Evolutionary conservation across 1,284 basidiomycete species (phyloP).

Genomic region (Filobasidium uniguttulatum): DNA sequence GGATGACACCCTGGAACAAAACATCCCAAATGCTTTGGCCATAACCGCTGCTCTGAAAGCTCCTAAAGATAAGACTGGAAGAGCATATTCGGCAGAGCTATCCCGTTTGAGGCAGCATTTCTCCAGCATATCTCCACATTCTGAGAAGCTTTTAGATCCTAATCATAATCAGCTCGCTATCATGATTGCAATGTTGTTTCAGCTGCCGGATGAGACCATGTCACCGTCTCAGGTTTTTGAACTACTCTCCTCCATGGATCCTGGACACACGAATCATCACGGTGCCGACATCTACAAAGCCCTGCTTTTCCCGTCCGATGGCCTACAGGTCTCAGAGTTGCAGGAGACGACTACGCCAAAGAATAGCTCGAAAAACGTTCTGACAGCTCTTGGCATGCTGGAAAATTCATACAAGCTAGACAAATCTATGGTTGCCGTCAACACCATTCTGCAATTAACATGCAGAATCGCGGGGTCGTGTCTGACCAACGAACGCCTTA

Average conservation of each 20-base stretch:
- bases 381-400: neutral
- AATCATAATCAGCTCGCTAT: neutral
- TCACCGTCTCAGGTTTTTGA: neutral
- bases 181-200: neutral
- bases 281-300: neutral
- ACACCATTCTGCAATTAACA: constrained; percentile 61
- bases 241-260: neutral
- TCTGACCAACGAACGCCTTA: constrained; percentile 74
- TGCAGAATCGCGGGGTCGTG: constrained; percentile 51
- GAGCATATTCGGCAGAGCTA: neutral
- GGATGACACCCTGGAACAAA: neutral
- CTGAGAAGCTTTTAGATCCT: neutral
- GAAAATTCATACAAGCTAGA: neutral
- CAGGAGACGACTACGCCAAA: constrained; percentile 2
- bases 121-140: neutral
- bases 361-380: neutral
- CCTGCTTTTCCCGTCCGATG: neutral
- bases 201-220: neutral
- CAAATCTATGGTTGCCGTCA: constrained; percentile 49
- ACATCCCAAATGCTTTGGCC: neutral
- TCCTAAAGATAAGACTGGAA: neutral
- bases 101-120: neutral
- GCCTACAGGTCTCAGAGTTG: neutral
- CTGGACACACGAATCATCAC: neutral
- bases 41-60: neutral